Evolutionary conservation across 2,329 filamentous ascomycete genomes (phyloP).

Genomic region (Curvularia hawaiiensis): DNA sequence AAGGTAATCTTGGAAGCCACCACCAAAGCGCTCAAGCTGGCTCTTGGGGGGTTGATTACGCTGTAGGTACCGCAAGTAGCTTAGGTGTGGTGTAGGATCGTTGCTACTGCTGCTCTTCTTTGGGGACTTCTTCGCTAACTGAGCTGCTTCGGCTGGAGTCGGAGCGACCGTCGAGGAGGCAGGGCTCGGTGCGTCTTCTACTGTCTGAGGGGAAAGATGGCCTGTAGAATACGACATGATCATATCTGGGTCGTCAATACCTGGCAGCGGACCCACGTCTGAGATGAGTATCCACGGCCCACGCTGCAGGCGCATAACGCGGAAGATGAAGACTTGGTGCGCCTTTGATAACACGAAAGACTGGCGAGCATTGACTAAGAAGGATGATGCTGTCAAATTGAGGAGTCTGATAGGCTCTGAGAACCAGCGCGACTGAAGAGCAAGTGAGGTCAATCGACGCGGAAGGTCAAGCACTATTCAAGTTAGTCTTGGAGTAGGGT

Average conservation of each 20-base stretch:
- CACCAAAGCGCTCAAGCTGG: slow-evolving; percentile 68
- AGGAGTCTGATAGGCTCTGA: slow-evolving; percentile 66
- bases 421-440: slow-evolving; percentile 65
- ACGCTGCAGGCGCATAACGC: slow-evolving; percentile 62
- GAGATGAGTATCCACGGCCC: slow-evolving; percentile 66
- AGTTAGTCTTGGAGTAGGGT: neutral
- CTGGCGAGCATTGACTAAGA: slow-evolving; percentile 63
- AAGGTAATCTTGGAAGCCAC: slow-evolving; percentile 88
- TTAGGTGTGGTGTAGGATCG: slow-evolving; percentile 69
- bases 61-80: slow-evolving; percentile 85
- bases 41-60: slow-evolving; percentile 73
- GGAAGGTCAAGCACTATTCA: slow-evolving; percentile 59
- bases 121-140: slow-evolving; percentile 38
- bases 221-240: slow-evolving; percentile 46
- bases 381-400: slow-evolving; percentile 58
- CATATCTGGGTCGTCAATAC: slow-evolving; percentile 49
- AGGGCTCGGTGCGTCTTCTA: slow-evolving; percentile 43
- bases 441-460: slow-evolving; percentile 61
- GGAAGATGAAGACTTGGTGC: slow-evolving; percentile 62
- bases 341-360: slow-evolving; percentile 63
- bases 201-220: slow-evolving; percentile 51
- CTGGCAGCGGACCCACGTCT: slow-evolving; percentile 62
- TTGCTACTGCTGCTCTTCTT: slow-evolving; percentile 54
- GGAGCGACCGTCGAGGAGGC: slow-evolving; percentile 53
- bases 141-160: slow-evolving; percentile 70